Base-by-base conservation (phyloP, 495 filamentous ascomycete species). In the Podospora pseudopauciseta region DNA sequence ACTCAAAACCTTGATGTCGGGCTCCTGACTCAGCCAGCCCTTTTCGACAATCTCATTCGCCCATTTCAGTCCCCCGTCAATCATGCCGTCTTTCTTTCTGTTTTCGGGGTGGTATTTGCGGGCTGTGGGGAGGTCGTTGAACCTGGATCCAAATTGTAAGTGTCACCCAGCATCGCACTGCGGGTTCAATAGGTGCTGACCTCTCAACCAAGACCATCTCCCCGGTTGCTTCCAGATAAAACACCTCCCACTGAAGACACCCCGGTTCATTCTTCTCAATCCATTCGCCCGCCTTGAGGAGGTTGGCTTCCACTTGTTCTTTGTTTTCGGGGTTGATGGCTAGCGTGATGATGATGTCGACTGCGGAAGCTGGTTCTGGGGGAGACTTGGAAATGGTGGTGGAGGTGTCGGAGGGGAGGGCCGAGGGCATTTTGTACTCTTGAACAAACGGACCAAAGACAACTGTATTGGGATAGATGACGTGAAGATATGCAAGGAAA, bases 291-390 rank as follows among this genome's bases (percentile, higher is more conserved):
- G 23, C n/a, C n/a, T 58, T 26, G 18, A 58, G n/a, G 6, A 58
- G 55, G 55, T 58, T 20, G 6, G n/a, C 23, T 13, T 58, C 55
- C n/a, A 58, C 55, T 58, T 26, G n/a, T 11, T 4, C 55, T 20
- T 58, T 58, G 18, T 26, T 58, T 2, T 58, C 55, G n/a, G 55
- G 55, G 23, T 19, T 58, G 55, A 58, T 26, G 6, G 55, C 6
- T 5, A 58, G n/a, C n/a, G 55, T 58, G n/a, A 26, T 58, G 55
- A 58, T 58, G 55, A 58, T 26, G 55, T 58, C 55, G 55, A 58
- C 55, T 58, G 55, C n/a, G 4, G n/a, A 20, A n/a, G 20, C 55
- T 18, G 55, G 19, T 49, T 49, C 39, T 13, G 39, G 39, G 9
- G 39, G 39, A 3, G 39, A 49, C 39, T 49, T 11, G 39, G 39